A percentile compares a stretch with the other conserved stretches of the same genome.
Evolutionary conservation across 2,329 filamentous ascomycete genomes (phyloP).

Genomic region (Septoria linicola): DNA sequence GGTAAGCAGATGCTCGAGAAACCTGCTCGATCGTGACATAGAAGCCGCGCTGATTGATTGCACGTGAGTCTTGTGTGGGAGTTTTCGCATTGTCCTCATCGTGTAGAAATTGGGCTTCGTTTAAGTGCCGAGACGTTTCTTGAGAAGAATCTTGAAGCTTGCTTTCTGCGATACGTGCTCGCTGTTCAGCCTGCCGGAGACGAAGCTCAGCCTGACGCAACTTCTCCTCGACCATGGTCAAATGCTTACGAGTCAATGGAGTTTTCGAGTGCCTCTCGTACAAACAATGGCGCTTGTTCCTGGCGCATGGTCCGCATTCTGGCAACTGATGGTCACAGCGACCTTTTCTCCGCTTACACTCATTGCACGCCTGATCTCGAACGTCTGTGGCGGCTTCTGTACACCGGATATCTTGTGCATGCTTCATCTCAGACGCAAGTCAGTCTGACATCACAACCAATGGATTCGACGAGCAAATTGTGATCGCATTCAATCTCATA

Average conservation of each 20-base stretch:
- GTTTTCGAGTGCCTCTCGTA: slow-evolving; percentile 53
- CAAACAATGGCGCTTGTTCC: slow-evolving; percentile 48
- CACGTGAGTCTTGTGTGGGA: no score
- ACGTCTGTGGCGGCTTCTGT: slow-evolving; percentile 12
- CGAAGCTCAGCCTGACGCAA: slow-evolving; percentile 37
- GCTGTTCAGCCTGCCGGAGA: slow-evolving; percentile 24
- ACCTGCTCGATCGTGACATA: no score
- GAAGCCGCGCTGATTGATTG: no score
- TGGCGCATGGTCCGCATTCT: slow-evolving; percentile 43
- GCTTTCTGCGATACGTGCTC: slow-evolving; percentile 27
- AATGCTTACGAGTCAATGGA: slow-evolving; percentile 49
- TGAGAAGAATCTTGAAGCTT: slow-evolving; percentile 16
- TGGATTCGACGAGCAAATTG: no score
- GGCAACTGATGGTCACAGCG: slow-evolving; percentile 38
- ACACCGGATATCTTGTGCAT: slow-evolving; percentile 20
- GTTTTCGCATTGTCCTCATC: not conserved
- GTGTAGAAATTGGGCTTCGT: not conserved
- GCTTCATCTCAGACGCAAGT: slow-evolving; percentile 16
- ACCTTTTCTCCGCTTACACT: slow-evolving; percentile 33
- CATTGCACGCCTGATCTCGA: slow-evolving; percentile 31
- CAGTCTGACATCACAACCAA: no score
- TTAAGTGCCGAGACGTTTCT: not conserved
- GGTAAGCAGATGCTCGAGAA: not conserved
- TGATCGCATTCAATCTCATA: no score
- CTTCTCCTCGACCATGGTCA: slow-evolving; percentile 48